Evolutionary conservation across 768 basidiomycete species (phyloP).

Genomic region (Rhizopogon sp.): DNA sequence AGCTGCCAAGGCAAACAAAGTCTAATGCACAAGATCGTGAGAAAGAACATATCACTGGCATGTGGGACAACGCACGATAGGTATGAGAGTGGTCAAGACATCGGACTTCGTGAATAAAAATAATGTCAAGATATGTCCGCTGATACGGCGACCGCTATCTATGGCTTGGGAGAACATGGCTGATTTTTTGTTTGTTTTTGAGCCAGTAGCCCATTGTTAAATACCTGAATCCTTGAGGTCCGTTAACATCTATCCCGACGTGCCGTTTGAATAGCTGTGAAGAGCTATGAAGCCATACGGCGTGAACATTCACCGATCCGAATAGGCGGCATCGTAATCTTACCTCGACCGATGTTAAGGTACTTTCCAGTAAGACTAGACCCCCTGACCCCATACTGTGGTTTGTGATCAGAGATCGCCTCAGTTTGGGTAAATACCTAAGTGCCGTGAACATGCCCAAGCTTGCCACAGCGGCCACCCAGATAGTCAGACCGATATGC

Average conservation of each 20-base stretch:
- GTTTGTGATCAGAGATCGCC: no score
- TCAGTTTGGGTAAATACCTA: no score
- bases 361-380: no score
- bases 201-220: not conserved
- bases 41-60: not conserved
- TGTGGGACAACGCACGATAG: not conserved
- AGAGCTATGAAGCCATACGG: not conserved
- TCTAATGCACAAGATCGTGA: slow-evolving; percentile 9
- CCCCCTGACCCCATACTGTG: no score
- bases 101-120: slow-evolving; percentile 6
- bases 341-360: no score
- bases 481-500: not conserved
- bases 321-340: not conserved
- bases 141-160: not conserved
- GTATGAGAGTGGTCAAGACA: slow-evolving; percentile 3
- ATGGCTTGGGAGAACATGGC: not conserved
- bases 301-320: not conserved
- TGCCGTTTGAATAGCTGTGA: not conserved
- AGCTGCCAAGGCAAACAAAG: slow-evolving; percentile 17
- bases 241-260: no score
- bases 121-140: slow-evolving; percentile 7
- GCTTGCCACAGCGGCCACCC: no score
- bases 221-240: not conserved
- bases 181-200: not conserved
- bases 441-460: no score